These are phyloP conservation scores for Ramalina peruviana DNA, from an alignment of 495 filamentous ascomycete genomes.

Conservation along the genomic window DNA sequence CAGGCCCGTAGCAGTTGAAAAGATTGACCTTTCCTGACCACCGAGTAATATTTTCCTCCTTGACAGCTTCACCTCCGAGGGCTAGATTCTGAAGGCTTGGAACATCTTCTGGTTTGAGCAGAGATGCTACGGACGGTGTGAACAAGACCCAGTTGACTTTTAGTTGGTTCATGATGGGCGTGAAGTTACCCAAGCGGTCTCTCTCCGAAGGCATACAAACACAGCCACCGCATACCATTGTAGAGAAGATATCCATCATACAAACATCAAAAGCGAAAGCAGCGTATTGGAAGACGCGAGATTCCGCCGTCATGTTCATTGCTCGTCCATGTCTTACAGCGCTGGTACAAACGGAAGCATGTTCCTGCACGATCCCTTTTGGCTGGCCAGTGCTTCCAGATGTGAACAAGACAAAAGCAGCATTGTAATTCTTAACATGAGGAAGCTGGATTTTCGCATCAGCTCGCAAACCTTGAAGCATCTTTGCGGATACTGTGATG, in stretches of 20 bases:
- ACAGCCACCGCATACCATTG: slow-evolving; percentile 47
- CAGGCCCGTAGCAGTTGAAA: slow-evolving; percentile 44
- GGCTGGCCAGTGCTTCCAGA: slow-evolving; percentile 29
- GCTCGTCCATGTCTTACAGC: slow-evolving; percentile 9
- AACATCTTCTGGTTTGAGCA: slow-evolving; percentile 30
- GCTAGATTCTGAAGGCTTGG: slow-evolving; percentile 26
- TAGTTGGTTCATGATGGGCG: slow-evolving; percentile 6
- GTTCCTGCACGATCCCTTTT: slow-evolving; percentile 25
- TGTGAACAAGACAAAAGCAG: slow-evolving; percentile 27
- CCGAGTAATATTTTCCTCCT: slow-evolving; percentile 21
- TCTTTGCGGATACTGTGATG: neutral
- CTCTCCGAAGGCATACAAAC: slow-evolving; percentile 51
- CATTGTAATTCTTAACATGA: slow-evolving; percentile 3
- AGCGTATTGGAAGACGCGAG: slow-evolving; percentile 53
- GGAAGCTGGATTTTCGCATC: neutral
- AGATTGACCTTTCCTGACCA: slow-evolving; percentile 32
- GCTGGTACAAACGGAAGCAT: slow-evolving; percentile 11
- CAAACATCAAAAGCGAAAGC: slow-evolving; percentile 57
- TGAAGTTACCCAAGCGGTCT: slow-evolving; percentile 25
- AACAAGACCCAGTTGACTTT: slow-evolving; percentile 18
- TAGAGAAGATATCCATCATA: slow-evolving; percentile 51
- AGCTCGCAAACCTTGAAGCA: neutral
- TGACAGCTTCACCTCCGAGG: slow-evolving; percentile 28
- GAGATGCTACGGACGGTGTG: slow-evolving; percentile 36
- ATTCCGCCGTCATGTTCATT: slow-evolving; percentile 32